These are phyloP conservation scores for Ophiostoma sp. DNA, from an alignment of 2,329 filamentous ascomycete species.

Conservation along the genomic window DNA sequence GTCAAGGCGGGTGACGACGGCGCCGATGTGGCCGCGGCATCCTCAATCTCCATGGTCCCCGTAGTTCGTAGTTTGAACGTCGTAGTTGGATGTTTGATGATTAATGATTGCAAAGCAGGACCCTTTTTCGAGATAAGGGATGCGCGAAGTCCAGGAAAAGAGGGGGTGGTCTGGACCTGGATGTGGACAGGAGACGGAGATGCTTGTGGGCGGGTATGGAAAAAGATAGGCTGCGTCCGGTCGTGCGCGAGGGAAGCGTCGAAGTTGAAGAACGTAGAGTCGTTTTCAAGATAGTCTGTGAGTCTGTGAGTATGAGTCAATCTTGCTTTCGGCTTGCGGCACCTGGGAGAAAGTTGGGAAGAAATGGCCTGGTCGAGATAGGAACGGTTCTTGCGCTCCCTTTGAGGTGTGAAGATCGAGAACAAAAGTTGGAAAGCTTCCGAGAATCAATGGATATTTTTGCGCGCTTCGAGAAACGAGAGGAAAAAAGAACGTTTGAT, in stretches of 20 bases:
- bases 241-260: background rate
- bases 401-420: background rate
- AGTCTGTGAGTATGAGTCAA: background rate
- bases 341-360: background rate
- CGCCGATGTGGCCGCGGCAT: slow-evolving; percentile 2
- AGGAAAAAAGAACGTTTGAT: background rate
- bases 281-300: background rate
- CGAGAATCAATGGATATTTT: background rate
- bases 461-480: background rate
- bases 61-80: background rate
- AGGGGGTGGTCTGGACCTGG: background rate
- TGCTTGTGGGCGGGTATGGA: background rate
- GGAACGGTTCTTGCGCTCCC: background rate
- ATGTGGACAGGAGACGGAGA: background rate
- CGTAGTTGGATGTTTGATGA: background rate
- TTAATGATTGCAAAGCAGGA: background rate
- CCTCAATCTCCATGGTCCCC: background rate
- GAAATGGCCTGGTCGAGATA: background rate
- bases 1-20: background rate
- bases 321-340: background rate
- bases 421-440: background rate
- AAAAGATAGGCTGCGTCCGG: background rate
- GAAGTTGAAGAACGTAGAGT: background rate
- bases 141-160: background rate
- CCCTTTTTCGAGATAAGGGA: background rate